These are phyloP conservation scores for Eudorina sp. DNA, from an alignment of 139 green algal species.

Conservation along the genomic window DNA sequence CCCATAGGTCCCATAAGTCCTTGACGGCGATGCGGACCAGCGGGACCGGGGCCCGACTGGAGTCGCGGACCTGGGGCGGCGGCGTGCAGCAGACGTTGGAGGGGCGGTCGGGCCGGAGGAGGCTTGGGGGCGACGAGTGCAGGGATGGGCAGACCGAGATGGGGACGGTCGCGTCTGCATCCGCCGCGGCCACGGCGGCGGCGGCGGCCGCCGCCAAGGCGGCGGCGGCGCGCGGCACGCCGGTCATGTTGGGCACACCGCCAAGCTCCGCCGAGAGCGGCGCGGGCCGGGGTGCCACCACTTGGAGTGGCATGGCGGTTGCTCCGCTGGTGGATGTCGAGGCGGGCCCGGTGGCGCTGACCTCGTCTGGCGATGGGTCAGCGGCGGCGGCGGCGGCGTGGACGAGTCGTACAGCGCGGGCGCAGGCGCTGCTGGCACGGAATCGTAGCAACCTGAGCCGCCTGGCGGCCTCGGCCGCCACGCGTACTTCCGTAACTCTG, in stretches of 20 bases:
- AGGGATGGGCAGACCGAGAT: too few relatives aligned
- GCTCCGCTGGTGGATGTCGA: neutral
- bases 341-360: neutral
- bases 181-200: neutral
- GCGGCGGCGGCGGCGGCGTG: neutral
- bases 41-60: too few relatives aligned
- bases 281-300: neutral
- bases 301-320: neutral
- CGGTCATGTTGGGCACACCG: too few relatives aligned
- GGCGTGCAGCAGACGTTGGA: too few relatives aligned
- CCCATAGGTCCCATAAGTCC: too few relatives aligned
- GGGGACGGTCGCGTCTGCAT: neutral
- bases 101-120: too few relatives aligned
- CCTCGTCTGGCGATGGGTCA: neutral
- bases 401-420: constrained; percentile 8
- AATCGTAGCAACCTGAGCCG: constrained; percentile 18
- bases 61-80: too few relatives aligned
- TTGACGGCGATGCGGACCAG: too few relatives aligned
- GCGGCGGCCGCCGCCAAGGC: neutral
- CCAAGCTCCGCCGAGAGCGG: too few relatives aligned
- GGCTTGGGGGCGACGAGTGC: too few relatives aligned
- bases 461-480: neutral
- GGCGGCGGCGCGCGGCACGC: neutral
- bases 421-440: constrained; percentile 15
- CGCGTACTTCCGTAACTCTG: too few relatives aligned